These are phyloP conservation scores for Phyllosticta citriasiana DNA, from an alignment of 2,329 filamentous ascomycete species.

Conservation along the genomic window DNA sequence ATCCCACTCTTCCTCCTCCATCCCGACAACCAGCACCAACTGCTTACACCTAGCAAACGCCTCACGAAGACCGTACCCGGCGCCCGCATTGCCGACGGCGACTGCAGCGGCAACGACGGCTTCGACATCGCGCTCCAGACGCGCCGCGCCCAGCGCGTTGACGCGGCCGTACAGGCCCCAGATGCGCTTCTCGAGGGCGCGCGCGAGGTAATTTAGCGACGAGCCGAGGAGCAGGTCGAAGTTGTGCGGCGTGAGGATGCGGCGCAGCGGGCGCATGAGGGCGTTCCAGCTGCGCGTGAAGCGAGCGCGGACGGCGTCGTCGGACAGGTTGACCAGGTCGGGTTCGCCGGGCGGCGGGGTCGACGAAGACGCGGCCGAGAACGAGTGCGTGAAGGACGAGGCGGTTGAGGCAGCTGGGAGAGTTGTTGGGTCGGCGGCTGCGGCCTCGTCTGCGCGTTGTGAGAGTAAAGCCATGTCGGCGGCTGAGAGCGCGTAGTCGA, in stretches of 20 bases:
- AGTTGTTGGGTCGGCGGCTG: not conserved
- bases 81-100: conserved; percentile 41
- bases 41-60: conserved; percentile 66
- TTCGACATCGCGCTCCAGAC: conserved; percentile 75
- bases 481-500: conserved; percentile 64
- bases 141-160: conserved; percentile 70
- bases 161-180: conserved; percentile 70
- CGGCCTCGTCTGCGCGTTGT: conserved; percentile 22
- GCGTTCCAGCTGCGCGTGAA: conserved; percentile 82
- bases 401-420: conserved; percentile 1
- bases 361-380: conserved; percentile 24
- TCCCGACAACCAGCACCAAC: conserved; percentile 77
- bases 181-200: conserved; percentile 77
- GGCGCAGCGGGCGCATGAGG: conserved; percentile 72
- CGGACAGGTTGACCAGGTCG: conserved; percentile 21
- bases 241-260: conserved; percentile 69
- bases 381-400: conserved; percentile 18
- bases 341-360: conserved; percentile 32
- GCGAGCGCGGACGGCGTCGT: conserved; percentile 62
- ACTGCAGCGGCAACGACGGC: conserved; percentile 58
- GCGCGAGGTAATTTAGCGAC: conserved; percentile 64
- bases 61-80: conserved; percentile 68
- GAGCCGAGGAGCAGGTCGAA: conserved; percentile 67
- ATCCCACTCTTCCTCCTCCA: conserved; percentile 95
- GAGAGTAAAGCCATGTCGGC: conserved; percentile 41